Evolutionary conservation across 495 filamentous ascomycete species (phyloP).

Genomic region (Parachaetomium inaequale): DNA sequence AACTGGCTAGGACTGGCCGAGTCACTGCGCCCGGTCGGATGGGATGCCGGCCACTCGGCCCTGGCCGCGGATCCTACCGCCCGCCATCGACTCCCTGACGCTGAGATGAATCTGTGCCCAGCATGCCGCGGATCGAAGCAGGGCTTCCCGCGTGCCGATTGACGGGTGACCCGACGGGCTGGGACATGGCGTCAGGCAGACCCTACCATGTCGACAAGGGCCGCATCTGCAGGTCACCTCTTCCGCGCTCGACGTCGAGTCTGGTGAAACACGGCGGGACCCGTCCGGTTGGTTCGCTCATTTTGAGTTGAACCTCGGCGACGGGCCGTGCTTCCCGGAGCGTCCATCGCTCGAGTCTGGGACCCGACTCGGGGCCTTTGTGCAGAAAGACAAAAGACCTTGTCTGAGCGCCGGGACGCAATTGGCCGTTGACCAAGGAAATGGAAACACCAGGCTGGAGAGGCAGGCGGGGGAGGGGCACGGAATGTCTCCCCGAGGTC

Average conservation of each 20-base stretch:
- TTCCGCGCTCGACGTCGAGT: neutral
- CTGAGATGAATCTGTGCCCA: neutral
- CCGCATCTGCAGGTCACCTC: neutral
- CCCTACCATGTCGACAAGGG: constrained; percentile 1
- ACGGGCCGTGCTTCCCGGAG: no score
- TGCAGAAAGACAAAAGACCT: neutral
- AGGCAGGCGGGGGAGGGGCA: no score
- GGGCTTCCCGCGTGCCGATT: neutral
- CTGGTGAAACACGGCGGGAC: neutral
- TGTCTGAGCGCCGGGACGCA: neutral
- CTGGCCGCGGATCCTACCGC: neutral
- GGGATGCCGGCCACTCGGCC: neutral
- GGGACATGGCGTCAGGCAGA: neutral
- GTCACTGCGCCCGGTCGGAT: neutral
- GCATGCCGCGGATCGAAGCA: neutral
- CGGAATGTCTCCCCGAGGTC: no score
- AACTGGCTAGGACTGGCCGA: constrained; percentile 1
- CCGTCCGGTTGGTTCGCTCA: constrained; percentile 4
- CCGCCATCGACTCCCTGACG: neutral
- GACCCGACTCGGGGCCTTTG: neutral
- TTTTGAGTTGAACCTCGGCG: neutral
- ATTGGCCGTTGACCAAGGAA: neutral
- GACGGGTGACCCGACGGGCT: neutral
- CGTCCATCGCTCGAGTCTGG: neutral
- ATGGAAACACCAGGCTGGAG: neutral